Evolutionary conservation across 163 green algal species (phyloP), one percentile per base, ranked within the genome.

Genomic region (Volvox carteri): DNA sequence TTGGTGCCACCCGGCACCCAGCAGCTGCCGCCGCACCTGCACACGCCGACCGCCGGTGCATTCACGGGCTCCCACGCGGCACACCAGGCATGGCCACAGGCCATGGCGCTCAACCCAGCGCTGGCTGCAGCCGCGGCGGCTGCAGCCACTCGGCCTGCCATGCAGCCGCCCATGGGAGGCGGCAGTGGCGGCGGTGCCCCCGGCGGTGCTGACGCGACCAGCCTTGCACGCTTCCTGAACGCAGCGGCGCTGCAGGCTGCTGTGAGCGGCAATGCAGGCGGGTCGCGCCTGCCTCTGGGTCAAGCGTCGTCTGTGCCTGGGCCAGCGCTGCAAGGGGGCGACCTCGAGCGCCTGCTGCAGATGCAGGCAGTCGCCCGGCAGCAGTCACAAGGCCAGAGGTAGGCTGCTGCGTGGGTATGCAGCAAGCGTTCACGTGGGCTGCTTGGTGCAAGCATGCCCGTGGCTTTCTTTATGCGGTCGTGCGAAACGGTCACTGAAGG

Each of bases 301-400:
- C 12, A 7, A 14, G 19, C 37, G 54, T 11, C 44, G 56, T 44
- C 41, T 28, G 11, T 56, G 19, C 83, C 35, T 46, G 50, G 50
- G 18, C n/a, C 23, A 4, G 48, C 67, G 28, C 54, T 88, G 68
- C 83, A 74, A 0, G 83, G 83, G 21, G 39, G 68, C 39, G 48
- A 88, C 23, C 50, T 88, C 48, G 83, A 88, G 68, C 67, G 68
- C 2, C 50, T 88, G 68, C 50, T 88, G 68, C 83, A 88, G 68
- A 68, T 78, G 62, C 78, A 86, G 78, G 78, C 78, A n/a, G 44
- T 44, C 25, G 46, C 62, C 14, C 25, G 67, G 52, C 83, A 62
- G 68, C 83, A 81, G 46, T 9, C 18, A 30, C 81, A 87, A 46
- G 62, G 41, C 18, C 81, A 30, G 7, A 46, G 81, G 48, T 80